Evolutionary conservation across 441 rosid genomes (phyloP).

Genomic region (Croton laevigatus): DNA sequence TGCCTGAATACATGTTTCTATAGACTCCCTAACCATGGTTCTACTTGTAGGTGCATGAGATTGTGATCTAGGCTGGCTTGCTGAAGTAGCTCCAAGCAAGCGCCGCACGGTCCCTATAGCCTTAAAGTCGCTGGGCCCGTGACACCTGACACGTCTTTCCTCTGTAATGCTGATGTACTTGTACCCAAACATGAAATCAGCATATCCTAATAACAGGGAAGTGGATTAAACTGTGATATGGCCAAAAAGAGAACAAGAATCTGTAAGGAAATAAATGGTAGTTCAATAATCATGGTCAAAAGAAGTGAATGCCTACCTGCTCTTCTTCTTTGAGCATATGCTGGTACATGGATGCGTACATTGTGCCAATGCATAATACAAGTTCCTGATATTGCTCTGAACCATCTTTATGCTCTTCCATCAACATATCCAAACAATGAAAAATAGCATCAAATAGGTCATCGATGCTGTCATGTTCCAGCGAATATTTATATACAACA

Average conservation of each 20-base stretch:
- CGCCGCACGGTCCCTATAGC: no score
- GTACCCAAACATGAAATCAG: background rate
- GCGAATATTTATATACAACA: conserved; percentile 53
- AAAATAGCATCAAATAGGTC: conserved; percentile 44
- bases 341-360: conserved; percentile 51
- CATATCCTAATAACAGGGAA: background rate
- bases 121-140: no score
- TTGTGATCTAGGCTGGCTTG: no score
- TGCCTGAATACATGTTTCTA: no score
- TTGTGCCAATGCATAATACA: conserved; percentile 36
- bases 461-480: conserved; percentile 59
- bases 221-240: background rate
- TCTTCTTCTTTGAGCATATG: conserved; percentile 81
- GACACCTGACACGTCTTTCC: background rate
- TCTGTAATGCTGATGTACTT: background rate
- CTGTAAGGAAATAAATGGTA: background rate
- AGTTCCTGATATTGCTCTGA: conserved; percentile 46
- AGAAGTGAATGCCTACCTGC: conserved; percentile 43
- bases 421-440: conserved; percentile 35
- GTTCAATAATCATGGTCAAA: background rate
- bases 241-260: background rate
- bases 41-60: no score
- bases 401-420: conserved; percentile 31
- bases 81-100: no score
- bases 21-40: no score